Evolutionary conservation across 1,284 basidiomycete species (phyloP), one percentile per base, ranked within the genome.

Genomic region (Mycena sp.): DNA sequence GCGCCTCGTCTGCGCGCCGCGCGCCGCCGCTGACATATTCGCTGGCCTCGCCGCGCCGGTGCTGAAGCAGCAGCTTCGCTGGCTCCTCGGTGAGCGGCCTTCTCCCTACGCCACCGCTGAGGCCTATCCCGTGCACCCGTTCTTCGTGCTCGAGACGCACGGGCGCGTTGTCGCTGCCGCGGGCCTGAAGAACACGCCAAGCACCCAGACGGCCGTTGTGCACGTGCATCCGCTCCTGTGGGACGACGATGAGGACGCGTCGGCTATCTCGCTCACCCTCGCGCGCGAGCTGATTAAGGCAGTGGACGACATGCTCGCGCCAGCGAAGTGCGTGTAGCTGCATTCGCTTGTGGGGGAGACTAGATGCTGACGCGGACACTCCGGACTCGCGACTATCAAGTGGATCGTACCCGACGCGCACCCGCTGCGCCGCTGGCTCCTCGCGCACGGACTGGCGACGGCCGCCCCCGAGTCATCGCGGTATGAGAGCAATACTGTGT

Each of bases 131-230:
- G 25, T 29, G 1, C 26, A 29, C 26, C 52, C 45, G 2, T 54
- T 61, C 52, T 55, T 55, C 16, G 45, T 61, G 10, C 38, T 55
- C 14, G 59, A 61, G 30, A 61, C 40, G 16, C 29, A 26, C 16
- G 50, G 43, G 12, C 11, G 12, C 4, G 28, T n/a, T 1, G 59
- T 55, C 16, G 45, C 45, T n/a, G 44, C 52, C 32, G 32, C 32
- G 9, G 32, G 32, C 7, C 32, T 35, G 32, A 7, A 35, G 32
- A 35, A 35, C 32, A 35, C 32, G 9, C 32, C 32, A 14, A 35
- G 32, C 32, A 14, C 32, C 9, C 7, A 35, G 32, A 35, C 32
- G 9, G 32, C 32, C 9, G 9, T 9, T 14, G 32, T 35, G 9
- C 9, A 7, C 9, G 32, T 35, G 32, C 32, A 35, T 35, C 32